These are phyloP conservation scores for Fusarium sp. DNA, from an alignment of 2,329 filamentous ascomycete genomes.

Conservation along the genomic window DNA sequence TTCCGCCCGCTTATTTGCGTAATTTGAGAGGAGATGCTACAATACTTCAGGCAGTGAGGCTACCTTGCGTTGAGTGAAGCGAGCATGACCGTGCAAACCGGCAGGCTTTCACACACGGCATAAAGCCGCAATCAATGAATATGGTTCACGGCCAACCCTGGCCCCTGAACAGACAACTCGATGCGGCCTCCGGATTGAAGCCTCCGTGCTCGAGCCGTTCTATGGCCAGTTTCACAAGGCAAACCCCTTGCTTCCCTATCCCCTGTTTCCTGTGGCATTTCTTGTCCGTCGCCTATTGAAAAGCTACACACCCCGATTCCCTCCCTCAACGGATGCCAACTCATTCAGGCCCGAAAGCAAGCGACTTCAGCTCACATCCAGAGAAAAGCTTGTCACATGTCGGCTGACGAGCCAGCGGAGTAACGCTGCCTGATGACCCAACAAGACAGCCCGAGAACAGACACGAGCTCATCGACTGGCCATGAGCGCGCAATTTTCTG, in stretches of 20 bases:
- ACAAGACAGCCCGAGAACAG: constrained; percentile 8
- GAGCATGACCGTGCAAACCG: not conserved
- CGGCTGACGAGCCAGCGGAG: not conserved
- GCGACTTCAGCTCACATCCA: not conserved
- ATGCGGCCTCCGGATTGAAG: constrained; percentile 5
- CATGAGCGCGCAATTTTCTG: not conserved
- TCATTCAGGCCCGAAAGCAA: not conserved
- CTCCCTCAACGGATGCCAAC: not conserved
- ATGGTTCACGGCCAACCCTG: not conserved
- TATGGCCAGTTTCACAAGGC: not conserved
- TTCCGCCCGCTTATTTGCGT: constrained; percentile 26
- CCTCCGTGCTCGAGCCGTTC: constrained; percentile 8
- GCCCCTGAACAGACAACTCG: not conserved
- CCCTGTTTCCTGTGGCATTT: not conserved
- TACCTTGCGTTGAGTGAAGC: not conserved
- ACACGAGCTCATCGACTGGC: constrained; percentile 15
- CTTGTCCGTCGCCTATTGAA: constrained; percentile 2
- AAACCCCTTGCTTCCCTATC: not conserved
- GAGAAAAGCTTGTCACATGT: not conserved
- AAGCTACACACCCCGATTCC: not conserved
- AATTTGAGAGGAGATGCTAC: not conserved
- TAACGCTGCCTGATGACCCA: constrained; percentile 9
- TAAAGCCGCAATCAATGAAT: not conserved
- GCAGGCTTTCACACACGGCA: not conserved
- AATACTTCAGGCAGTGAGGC: not conserved